phyloP scores from a whole-genome alignment of 2,329 filamentous ascomycete species.

The Pseudogymnoascus sp. region DNA sequence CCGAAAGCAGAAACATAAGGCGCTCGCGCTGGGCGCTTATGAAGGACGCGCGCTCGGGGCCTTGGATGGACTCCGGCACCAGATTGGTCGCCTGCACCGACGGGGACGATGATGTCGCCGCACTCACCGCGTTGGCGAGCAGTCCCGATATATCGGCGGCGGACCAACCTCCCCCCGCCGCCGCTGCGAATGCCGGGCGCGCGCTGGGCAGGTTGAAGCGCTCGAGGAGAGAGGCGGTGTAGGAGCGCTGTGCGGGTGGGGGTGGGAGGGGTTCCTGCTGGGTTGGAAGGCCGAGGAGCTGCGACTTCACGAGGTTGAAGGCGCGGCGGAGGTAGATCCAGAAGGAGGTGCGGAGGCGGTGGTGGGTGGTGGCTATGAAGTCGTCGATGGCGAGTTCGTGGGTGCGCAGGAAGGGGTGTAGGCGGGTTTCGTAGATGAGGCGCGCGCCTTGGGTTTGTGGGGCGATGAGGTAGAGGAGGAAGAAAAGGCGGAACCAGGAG shows the following conservation, averaged over 20 bases:
- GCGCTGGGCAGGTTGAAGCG: slow-evolving; percentile 77
- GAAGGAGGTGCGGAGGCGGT: slow-evolving; percentile 67
- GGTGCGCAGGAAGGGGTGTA: slow-evolving; percentile 79
- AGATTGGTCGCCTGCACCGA: slow-evolving; percentile 35
- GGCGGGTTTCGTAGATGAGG: slow-evolving; percentile 71
- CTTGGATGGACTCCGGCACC: slow-evolving; percentile 60
- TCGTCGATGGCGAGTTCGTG: slow-evolving; percentile 87
- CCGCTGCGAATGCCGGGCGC: slow-evolving; percentile 38
- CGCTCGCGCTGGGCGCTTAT: slow-evolving; percentile 72
- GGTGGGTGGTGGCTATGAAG: slow-evolving; percentile 75
- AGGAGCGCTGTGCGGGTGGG: slow-evolving; percentile 41
- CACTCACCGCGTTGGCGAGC: slow-evolving; percentile 56
- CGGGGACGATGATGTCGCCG: slow-evolving; percentile 29
- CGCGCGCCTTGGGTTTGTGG: slow-evolving; percentile 93
- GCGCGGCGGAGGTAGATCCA: slow-evolving; percentile 64
- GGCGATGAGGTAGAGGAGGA: slow-evolving; percentile 91
- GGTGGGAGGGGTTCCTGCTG: slow-evolving; percentile 36
- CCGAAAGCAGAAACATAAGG: slow-evolving; percentile 63
- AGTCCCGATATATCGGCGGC: slow-evolving; percentile 67
- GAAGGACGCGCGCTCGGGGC: slow-evolving; percentile 62
- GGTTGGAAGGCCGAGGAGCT: slow-evolving; percentile 69
- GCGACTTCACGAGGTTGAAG: slow-evolving; percentile 64
- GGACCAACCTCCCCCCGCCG: slow-evolving; percentile 28
- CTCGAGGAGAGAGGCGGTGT: slow-evolving; percentile 74
- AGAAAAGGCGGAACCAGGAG: slow-evolving; percentile 76